phyloP scores from a whole-genome alignment of 352 stramenopile genomes.

The Pythium folliculosum region DNA sequence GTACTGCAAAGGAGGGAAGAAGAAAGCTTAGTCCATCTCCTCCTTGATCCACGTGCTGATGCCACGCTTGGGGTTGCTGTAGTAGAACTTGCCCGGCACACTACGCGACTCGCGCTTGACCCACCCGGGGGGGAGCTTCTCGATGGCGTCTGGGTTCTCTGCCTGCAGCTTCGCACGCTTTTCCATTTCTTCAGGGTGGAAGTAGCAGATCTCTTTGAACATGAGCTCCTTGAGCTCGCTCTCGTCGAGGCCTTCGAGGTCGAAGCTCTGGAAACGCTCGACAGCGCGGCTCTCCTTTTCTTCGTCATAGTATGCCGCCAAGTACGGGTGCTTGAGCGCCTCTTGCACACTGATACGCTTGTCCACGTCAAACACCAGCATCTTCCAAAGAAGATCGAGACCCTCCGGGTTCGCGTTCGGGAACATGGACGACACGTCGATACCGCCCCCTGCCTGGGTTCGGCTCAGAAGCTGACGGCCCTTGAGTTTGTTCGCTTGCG shows the following conservation, averaged over 20 bases:
- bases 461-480: constrained; percentile 80
- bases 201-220: constrained; percentile 91
- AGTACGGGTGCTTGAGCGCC: constrained; percentile 96
- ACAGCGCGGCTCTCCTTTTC: constrained; percentile 64
- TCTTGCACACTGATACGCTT: constrained; percentile 96
- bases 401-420: constrained; percentile 86
- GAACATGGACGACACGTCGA: constrained; percentile 82
- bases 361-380: constrained; percentile 92
- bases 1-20: neutral
- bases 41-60: constrained; percentile 91
- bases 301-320: constrained; percentile 88
- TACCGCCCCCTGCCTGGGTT: constrained; percentile 77
- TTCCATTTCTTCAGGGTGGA: constrained; percentile 88
- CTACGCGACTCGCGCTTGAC: constrained; percentile 86
- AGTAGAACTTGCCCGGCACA: constrained; percentile 88
- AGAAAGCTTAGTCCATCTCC: constrained; percentile 80
- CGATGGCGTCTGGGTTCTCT: constrained; percentile 61
- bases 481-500: constrained; percentile 87
- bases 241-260: constrained; percentile 82
- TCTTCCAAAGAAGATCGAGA: constrained; percentile 85
- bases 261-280: constrained; percentile 85
- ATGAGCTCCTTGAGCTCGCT: constrained; percentile 88
- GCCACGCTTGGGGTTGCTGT: constrained; percentile 87
- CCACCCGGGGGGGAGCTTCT: constrained; percentile 83
- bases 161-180: constrained; percentile 80